Evolutionary conservation across 345 rosid genomes (phyloP).

Genomic region (Anacardium occidentale): DNA sequence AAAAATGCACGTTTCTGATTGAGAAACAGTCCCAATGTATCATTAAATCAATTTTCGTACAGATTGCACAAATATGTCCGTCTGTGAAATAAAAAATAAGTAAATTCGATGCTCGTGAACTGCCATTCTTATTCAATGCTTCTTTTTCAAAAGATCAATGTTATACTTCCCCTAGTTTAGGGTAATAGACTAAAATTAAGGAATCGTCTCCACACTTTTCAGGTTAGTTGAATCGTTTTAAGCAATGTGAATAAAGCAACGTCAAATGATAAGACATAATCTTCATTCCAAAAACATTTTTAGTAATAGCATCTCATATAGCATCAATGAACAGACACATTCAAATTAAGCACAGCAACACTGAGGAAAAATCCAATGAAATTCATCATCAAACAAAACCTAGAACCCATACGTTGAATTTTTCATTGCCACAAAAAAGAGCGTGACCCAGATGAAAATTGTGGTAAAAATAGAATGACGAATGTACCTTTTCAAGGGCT

Average conservation of each 20-base stretch:
- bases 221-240: background rate
- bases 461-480: background rate
- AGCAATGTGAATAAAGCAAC: background rate
- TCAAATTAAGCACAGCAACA: too few relatives aligned
- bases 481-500: slow-evolving; percentile 78
- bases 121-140: background rate
- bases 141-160: background rate
- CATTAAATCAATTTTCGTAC: background rate
- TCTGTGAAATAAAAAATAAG: background rate
- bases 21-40: background rate
- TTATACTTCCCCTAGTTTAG: background rate
- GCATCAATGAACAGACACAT: background rate
- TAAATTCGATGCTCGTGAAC: background rate
- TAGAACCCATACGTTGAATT: slow-evolving; percentile 9
- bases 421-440: slow-evolving; percentile 5
- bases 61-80: background rate
- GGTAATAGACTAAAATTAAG: background rate
- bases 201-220: background rate
- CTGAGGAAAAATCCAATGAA: background rate
- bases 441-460: slow-evolving; percentile 13
- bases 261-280: slow-evolving; percentile 1
- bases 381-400: slow-evolving; percentile 11
- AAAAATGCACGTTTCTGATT: background rate
- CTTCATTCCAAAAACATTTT: background rate
- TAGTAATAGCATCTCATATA: background rate